A percentile compares a stretch with the other conserved stretches of the same genome.
Evolutionary conservation across 1,284 basidiomycete genomes (phyloP).

Genomic region (Fomes fomentarius): DNA sequence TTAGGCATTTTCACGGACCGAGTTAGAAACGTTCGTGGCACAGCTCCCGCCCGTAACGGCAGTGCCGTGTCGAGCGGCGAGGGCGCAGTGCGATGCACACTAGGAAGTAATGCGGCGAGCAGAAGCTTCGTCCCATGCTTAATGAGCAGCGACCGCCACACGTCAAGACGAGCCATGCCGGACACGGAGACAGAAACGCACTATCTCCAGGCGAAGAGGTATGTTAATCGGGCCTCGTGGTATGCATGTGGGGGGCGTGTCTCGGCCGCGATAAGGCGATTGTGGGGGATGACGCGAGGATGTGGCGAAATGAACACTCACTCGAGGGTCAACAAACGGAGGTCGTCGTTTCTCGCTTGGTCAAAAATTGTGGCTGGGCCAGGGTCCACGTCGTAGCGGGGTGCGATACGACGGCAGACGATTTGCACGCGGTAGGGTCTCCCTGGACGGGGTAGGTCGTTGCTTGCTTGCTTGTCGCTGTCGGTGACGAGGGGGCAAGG

Average conservation of each 20-base stretch:
- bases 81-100: too few species aligned
- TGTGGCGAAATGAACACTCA: conserved; percentile 40
- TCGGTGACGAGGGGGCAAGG: neutral
- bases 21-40: too few species aligned
- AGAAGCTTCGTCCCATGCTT: too few species aligned
- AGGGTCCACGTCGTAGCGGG: conserved; percentile 43
- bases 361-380: conserved; percentile 63
- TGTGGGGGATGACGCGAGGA: conserved; percentile 18
- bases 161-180: neutral
- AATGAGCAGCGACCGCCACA: too few species aligned
- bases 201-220: too few species aligned
- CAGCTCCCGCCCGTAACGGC: too few species aligned
- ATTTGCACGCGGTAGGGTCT: conserved; percentile 10
- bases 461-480: too few species aligned
- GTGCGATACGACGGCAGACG: conserved; percentile 41
- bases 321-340: conserved; percentile 82
- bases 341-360: conserved; percentile 75
- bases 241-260: neutral
- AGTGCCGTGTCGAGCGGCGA: too few species aligned
- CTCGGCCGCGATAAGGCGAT: conserved; percentile 12
- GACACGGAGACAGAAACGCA: too few species aligned
- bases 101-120: too few species aligned
- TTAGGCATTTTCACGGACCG: too few species aligned
- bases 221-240: too few species aligned
- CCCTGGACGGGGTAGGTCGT: conserved; percentile 19